Conservation (phyloP, 139 green algal genomes). For the Chlamydomonas sphaeroides region DNA sequence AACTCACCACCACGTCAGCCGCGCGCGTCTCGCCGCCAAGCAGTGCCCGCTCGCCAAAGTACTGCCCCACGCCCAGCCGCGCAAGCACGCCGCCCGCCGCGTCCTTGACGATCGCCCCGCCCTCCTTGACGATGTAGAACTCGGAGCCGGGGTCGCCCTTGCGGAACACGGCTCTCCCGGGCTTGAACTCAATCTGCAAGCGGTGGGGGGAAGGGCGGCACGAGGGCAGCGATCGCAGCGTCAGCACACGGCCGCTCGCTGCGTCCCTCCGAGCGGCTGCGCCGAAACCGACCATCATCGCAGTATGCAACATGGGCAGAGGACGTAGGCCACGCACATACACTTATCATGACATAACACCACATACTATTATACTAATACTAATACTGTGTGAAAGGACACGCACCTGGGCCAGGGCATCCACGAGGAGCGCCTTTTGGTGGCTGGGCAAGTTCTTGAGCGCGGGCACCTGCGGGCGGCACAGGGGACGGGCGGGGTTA, state of each 20-base stretch:
- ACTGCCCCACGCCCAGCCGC: conserved; percentile 63
- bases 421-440: conserved; percentile 79
- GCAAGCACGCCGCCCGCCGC: conserved; percentile 38
- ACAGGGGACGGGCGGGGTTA: neutral
- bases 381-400: too few relatives aligned
- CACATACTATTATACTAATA: too few relatives aligned
- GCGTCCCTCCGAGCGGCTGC: too few relatives aligned
- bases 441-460: conserved; percentile 77
- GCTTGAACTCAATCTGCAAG: conserved; percentile 53
- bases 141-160: conserved; percentile 73
- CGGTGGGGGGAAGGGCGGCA: neutral
- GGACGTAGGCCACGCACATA: too few relatives aligned
- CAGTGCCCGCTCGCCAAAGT: conserved; percentile 87
- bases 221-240: too few relatives aligned
- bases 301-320: too few relatives aligned
- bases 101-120: conserved; percentile 67
- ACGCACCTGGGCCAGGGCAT: conserved; percentile 75
- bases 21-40: conserved; percentile 56
- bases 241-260: too few relatives aligned
- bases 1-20: conserved; percentile 50
- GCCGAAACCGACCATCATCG: too few relatives aligned
- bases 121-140: conserved; percentile 91
- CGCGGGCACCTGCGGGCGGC: conserved; percentile 69
- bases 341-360: too few relatives aligned
- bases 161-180: conserved; percentile 64